Conservation (phyloP, 2,329 filamentous ascomycete species). For the Iodosphaeria phyllophila region DNA sequence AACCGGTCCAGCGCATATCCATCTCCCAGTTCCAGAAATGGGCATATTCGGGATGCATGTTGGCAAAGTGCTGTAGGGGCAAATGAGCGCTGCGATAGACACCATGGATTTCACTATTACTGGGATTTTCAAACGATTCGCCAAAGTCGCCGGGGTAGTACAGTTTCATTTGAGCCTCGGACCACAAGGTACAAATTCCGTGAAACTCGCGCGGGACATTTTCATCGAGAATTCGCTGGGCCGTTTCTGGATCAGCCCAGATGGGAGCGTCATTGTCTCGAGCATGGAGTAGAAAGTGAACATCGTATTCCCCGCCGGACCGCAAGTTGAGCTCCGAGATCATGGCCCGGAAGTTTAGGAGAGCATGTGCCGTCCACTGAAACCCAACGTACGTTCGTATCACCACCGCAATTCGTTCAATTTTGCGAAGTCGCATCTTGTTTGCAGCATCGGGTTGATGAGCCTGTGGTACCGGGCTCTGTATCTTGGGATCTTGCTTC, state of each 20-base stretch:
- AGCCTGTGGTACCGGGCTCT: slow-evolving; percentile 14
- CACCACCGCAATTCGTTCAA: slow-evolving; percentile 51
- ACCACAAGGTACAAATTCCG: slow-evolving; percentile 67
- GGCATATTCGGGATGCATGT: slow-evolving; percentile 43
- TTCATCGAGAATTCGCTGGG: slow-evolving; percentile 49
- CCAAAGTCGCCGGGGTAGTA: slow-evolving; percentile 58
- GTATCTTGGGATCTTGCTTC: too few species aligned
- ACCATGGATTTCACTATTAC: slow-evolving; percentile 40
- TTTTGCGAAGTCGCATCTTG: slow-evolving; percentile 16
- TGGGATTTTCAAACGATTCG: slow-evolving; percentile 41
- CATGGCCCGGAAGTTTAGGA: slow-evolving; percentile 67
- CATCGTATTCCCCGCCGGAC: slow-evolving; percentile 64
- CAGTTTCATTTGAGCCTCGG: slow-evolving; percentile 64
- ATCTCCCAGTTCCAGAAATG: slow-evolving; percentile 57
- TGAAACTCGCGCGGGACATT: slow-evolving; percentile 58
- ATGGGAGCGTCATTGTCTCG: slow-evolving; percentile 63
- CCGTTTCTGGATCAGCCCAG: slow-evolving; percentile 60
- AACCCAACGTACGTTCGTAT: slow-evolving; percentile 69
- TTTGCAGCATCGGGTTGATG: slow-evolving; percentile 13
- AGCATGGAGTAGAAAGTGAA: slow-evolving; percentile 75
- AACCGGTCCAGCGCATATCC: slow-evolving; percentile 46
- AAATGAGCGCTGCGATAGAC: slow-evolving; percentile 50
- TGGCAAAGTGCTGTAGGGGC: slow-evolving; percentile 44
- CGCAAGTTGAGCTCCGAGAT: slow-evolving; percentile 60
- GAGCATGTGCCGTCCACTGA: slow-evolving; percentile 56